Base-by-base conservation (phyloP, 331 rosid genomes). In the Erythrophleum ivorense region DNA sequence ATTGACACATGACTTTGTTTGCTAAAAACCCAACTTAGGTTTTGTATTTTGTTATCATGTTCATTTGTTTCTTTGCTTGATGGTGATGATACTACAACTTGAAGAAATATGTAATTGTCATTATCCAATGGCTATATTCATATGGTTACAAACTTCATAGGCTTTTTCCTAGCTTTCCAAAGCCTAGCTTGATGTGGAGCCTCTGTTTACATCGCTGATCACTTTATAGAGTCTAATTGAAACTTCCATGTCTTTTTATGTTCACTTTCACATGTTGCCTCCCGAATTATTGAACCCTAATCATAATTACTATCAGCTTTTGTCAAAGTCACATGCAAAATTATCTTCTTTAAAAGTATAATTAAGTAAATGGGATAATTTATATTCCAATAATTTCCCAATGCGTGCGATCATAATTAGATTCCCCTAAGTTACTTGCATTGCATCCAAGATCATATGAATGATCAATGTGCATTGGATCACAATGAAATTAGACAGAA, bases 1-100 rank as follows among this genome's bases (percentile, higher is more conserved):
- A 83, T 46, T 21, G 59, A 79, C 87, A 77, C 73, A 62, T 76
- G 83, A 73, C 60, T 55, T 36, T 81, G 78, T 78, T 53, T 75
- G 73, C 75, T 75, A 73, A 58, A 63, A 77, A 9, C 50, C 74
- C 67, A 78, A 57, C 74, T 55, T 34, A 66, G 48, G 31, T 71
- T 77, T 90, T 87, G 82, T 79, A 69, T 69, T 81, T 87, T 63
- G 71, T 57, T 49, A 85, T 87, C 67, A 83, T 81, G 71, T 69
- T 24, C 21, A 5, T 80, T 78, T 84, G 79, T 55, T 79, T 75
- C 76, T 76, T 76, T 66, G 77, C 57, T 63, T 29, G 31, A 60
- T 65, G 11, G 1, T 48, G 16, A 8, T 71, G 54, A 76, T 80
- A 65, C 78, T 21, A 41, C 7, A 50, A 49, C 45, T 50, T 36